Percentiles rank a stretch among this genome's conserved stretches.
Conservation (phyloP, 441 rosid genomes). For the Metrosideros polymorpha region DNA sequence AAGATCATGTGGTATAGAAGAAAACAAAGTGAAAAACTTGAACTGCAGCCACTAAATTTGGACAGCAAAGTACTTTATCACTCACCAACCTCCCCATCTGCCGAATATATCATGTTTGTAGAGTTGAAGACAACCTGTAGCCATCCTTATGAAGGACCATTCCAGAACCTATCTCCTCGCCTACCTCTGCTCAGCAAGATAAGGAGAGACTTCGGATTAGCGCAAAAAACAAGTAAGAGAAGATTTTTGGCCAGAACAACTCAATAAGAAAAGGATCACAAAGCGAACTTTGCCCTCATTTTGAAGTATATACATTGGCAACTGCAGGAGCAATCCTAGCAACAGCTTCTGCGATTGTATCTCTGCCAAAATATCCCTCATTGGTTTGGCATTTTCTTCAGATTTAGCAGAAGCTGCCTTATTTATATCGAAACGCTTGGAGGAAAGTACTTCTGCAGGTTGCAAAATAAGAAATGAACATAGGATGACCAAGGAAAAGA, state of each 20-base stretch:
- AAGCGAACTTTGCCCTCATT: not conserved
- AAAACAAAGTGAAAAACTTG: not conserved
- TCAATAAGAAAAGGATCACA: not conserved
- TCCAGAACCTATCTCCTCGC: not conserved
- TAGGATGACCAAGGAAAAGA: no score
- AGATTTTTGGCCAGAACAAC: not conserved
- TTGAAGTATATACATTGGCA: not conserved
- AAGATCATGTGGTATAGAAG: not conserved
- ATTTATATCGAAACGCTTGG: not conserved
- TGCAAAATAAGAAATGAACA: no score
- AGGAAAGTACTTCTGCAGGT: not conserved
- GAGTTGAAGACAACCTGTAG: not conserved
- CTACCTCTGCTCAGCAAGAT: not conserved
- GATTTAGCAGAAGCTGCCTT: not conserved
- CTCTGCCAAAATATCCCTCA: not conserved
- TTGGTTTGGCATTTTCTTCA: not conserved
- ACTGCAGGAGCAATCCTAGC: not conserved
- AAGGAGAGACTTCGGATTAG: not conserved
- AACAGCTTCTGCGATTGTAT: not conserved
- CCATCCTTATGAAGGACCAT: no score
- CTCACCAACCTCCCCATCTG: accelerated
- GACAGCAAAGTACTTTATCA: not conserved
- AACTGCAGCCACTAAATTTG: not conserved
- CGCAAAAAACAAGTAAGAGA: no score
- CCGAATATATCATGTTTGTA: not conserved